Evolutionary conservation across 345 rosid species (phyloP), one percentile per base, ranked within the genome.

Genomic region (Theobroma cacao): DNA sequence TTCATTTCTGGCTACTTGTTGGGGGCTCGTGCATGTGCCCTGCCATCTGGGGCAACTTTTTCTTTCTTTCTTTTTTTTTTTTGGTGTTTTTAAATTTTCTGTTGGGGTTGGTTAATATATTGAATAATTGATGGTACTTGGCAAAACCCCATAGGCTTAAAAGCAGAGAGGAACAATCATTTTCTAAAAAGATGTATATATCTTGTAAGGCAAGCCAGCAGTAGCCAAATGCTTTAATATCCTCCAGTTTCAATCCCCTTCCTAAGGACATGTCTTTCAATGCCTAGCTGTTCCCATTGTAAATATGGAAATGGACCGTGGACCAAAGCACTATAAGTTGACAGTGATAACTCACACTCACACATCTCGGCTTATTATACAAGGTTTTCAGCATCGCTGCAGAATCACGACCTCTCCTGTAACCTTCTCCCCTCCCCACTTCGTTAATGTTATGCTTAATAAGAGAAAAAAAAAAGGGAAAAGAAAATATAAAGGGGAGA

Each of bases 191-290:
- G 36, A 18, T 50, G 56, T 36, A 7, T 38, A 7, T 13, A 65
- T 38, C 30, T 65, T 65, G 5, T 18, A 24, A 41, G 72, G 20
- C 34, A 67, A 55, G 14, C 56, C 56, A 52, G 12, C 0, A 48
- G 53, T 15, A 64, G 34, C 31, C n/a, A 20, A 50, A 50, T 7
- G 26, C 47, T 53, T 24, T 69, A 7, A 56, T 9, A 26, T 3
- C 26, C 1, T 33, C 20, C 78, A 40, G 60, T 31, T n/a, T 17
- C 63, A 75, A 24, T 40, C 41, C 45, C 24, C 36, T n/a, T n/a
- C 17, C 72, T 2, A 5, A 24, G 63, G 70, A 72, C 79, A 17
- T 60, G 66, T 48, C 58, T 78, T 81, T 81, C 75, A 45, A 66
- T 77, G 76, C 76, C 76, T n/a, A 40, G 72, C 50, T 67, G 72